A percentile compares a stretch with the other conserved stretches of the same genome.
Evolutionary conservation across 805 yeast species (phyloP).

Genomic region (Metschnikowia orientalis): DNA sequence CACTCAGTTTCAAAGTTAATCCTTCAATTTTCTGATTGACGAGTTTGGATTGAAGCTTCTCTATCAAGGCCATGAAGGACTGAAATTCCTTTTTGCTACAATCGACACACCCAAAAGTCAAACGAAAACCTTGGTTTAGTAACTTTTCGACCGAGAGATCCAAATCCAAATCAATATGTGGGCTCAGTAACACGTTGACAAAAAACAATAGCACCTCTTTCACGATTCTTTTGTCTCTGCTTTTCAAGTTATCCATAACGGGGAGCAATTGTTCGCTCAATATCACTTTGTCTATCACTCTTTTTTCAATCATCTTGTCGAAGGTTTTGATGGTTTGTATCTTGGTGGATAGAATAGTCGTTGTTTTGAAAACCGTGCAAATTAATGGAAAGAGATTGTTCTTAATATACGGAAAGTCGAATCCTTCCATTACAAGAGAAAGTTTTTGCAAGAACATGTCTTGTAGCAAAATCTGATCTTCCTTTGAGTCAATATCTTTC

Average conservation of each 20-base stretch:
- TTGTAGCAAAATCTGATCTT: conserved; percentile 41
- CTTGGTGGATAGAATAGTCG: conserved; percentile 79
- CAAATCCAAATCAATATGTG: conserved; percentile 14
- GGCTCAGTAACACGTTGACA: conserved; percentile 46
- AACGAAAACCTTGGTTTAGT: conserved; percentile 18
- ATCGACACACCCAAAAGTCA: conserved; percentile 37
- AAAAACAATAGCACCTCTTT: conserved; percentile 48
- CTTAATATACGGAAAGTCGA: conserved; percentile 69
- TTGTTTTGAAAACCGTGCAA: conserved; percentile 71
- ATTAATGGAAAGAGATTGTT: conserved; percentile 71
- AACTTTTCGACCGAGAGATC: conserved; percentile 15
- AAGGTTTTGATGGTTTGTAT: conserved; percentile 61
- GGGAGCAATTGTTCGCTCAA: conserved; percentile 81
- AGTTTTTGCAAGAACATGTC: conserved; percentile 47
- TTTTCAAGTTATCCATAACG: conserved; percentile 66
- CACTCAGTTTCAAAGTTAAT: conserved; percentile 2
- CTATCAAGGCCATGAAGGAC: conserved; percentile 20
- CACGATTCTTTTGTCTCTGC: conserved; percentile 66
- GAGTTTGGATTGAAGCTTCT: conserved; percentile 8
- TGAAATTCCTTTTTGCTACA: conserved; percentile 33
- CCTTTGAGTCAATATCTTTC: conserved; percentile 25
- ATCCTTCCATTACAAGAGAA: conserved; percentile 37
- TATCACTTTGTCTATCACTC: conserved; percentile 64
- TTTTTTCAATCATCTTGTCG: conserved; percentile 49
- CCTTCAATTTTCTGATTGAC: conserved; percentile 9